phyloP scores from a whole-genome alignment of 2,329 filamentous ascomycete genomes.

The Endocalyx cinctus region DNA sequence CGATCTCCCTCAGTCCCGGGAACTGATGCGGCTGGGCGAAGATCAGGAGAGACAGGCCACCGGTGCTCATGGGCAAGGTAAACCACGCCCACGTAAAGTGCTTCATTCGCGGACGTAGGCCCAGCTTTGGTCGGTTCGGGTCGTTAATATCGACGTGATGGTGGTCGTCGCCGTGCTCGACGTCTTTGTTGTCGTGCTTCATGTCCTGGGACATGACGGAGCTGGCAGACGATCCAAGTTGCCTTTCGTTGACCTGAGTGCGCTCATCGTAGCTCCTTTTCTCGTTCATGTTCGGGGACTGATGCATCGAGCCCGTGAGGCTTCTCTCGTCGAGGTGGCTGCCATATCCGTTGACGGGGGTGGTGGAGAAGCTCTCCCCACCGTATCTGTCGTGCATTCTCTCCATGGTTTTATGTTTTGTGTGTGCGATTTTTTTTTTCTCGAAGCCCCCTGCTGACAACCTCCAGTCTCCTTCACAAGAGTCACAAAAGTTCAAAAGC shows the following conservation, averaged over 20 bases:
- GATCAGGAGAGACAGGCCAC: conserved; percentile 51
- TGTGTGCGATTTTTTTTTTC: no score
- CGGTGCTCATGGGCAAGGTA: conserved; percentile 33
- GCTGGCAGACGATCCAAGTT: not conserved
- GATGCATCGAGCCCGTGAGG: no score
- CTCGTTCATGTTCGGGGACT: no score
- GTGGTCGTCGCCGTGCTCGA: conserved; percentile 15
- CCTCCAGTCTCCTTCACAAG: no score
- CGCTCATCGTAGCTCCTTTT: not conserved
- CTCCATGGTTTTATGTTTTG: no score
- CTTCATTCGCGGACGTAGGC: conserved; percentile 16
- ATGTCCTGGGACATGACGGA: conserved; percentile 7
- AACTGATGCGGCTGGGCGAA: conserved; percentile 49
- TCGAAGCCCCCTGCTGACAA: no score
- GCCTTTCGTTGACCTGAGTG: not conserved
- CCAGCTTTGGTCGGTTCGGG: conserved; percentile 25
- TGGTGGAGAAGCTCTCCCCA: no score
- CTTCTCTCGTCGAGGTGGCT: no score
- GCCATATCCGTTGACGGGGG: no score
- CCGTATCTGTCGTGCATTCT: no score
- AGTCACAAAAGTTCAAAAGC: no score
- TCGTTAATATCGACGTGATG: conserved; percentile 23
- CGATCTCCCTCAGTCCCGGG: conserved; percentile 47
- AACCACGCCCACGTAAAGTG: conserved; percentile 54
- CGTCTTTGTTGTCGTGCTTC: conserved; percentile 12